phyloP scores from a whole-genome alignment of 2,329 filamentous ascomycete genomes.

The Pestalotiopsis sp. region DNA sequence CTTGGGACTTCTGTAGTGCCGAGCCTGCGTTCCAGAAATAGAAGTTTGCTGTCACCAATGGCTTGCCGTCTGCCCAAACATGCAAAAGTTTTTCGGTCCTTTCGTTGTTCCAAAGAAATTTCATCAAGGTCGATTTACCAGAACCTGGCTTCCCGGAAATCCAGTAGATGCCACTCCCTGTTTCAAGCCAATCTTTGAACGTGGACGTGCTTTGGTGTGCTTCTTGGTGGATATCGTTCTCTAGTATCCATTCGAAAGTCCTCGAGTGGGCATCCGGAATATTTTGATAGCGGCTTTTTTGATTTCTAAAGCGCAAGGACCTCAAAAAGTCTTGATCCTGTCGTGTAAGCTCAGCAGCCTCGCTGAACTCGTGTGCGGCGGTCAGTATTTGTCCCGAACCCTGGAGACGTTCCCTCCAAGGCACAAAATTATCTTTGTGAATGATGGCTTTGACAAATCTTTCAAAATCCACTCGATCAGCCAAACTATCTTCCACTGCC shows the following conservation, averaged over 20 bases:
- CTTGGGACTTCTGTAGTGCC: neutral
- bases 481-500: neutral
- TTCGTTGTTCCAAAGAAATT: neutral
- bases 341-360: neutral
- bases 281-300: neutral
- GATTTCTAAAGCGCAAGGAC: neutral
- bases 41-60: neutral
- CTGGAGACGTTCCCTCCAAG: neutral
- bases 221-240: neutral
- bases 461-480: neutral
- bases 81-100: neutral
- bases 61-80: neutral
- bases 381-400: too few species aligned
- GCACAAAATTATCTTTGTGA: neutral
- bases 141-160: neutral
- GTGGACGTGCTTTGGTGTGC: neutral
- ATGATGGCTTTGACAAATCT: neutral
- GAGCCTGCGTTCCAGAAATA: neutral
- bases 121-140: neutral
- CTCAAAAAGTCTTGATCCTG: neutral
- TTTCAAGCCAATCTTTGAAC: neutral
- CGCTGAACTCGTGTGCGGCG: neutral
- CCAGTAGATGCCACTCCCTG: neutral
- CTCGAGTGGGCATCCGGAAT: accelerated
- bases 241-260: neutral